Evolutionary conservation across 352 stramenopile genomes (phyloP).

Genomic region (Globisporangium splendens): DNA sequence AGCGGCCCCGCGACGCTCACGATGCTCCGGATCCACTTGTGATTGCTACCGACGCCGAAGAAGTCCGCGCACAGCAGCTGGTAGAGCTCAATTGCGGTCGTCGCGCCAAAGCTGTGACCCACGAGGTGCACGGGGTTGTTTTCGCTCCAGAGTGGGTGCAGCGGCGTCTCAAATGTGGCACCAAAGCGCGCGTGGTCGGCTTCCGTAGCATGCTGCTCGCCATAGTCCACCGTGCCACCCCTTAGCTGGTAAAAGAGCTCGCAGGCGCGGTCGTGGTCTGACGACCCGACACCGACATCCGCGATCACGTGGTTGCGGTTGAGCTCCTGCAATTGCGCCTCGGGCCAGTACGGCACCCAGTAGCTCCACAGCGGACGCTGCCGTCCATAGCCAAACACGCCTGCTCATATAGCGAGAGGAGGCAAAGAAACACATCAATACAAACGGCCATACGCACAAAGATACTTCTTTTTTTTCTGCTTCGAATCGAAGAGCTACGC

Average conservation of each 20-base stretch:
- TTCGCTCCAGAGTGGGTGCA: slow-evolving; percentile 43
- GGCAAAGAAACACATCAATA: neutral
- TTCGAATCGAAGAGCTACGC: neutral
- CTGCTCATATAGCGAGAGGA: slow-evolving; percentile 6
- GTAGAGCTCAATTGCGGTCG: slow-evolving; percentile 69
- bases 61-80: slow-evolving; percentile 58
- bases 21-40: slow-evolving; percentile 59
- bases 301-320: slow-evolving; percentile 57
- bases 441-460: slow-evolving; percentile 4
- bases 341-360: slow-evolving; percentile 56
- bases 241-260: slow-evolving; percentile 66
- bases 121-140: slow-evolving; percentile 53
- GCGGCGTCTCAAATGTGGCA: slow-evolving; percentile 22
- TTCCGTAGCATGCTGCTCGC: slow-evolving; percentile 33
- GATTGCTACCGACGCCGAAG: slow-evolving; percentile 47
- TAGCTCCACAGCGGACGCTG: slow-evolving; percentile 40
- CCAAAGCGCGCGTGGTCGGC: slow-evolving; percentile 45
- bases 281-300: slow-evolving; percentile 56
- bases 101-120: slow-evolving; percentile 61
- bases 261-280: slow-evolving; percentile 65
- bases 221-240: slow-evolving; percentile 60
- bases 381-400: slow-evolving; percentile 56
- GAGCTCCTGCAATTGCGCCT: slow-evolving; percentile 33
- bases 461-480: too few species aligned
- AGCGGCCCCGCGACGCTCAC: slow-evolving; percentile 53